Percentiles rank a stretch among this genome's conserved stretches.
Conservation (phyloP, 805 yeast genomes). For the Cyberlindnera xylosilytica region DNA sequence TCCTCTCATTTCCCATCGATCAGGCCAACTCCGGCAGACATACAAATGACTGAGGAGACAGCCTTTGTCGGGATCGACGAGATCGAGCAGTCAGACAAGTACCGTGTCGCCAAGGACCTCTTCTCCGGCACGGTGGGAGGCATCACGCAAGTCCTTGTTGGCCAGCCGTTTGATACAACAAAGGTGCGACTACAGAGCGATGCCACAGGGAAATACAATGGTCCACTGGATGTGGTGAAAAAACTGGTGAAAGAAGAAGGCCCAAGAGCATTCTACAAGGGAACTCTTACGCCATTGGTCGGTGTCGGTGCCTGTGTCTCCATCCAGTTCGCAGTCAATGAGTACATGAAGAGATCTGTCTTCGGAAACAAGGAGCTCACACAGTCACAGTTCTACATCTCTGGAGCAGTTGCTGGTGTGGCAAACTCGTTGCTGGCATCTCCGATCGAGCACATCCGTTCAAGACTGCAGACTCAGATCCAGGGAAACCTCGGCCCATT, state of each 20-base stretch:
- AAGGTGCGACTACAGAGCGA: slow-evolving; percentile 82
- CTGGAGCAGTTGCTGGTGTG: slow-evolving; percentile 91
- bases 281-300: slow-evolving; percentile 86
- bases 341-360: slow-evolving; percentile 84
- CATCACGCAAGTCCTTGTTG: slow-evolving; percentile 89
- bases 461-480: slow-evolving; percentile 88
- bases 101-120: slow-evolving; percentile 26
- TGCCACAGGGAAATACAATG: slow-evolving; percentile 67
- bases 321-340: slow-evolving; percentile 93
- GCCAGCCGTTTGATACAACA: slow-evolving; percentile 95
- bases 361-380: slow-evolving; percentile 40
- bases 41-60: slow-evolving; percentile 17
- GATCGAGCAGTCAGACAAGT: slow-evolving; percentile 14
- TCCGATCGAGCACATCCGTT: slow-evolving; percentile 94
- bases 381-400: slow-evolving; percentile 64
- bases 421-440: slow-evolving; percentile 87
- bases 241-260: slow-evolving; percentile 79
- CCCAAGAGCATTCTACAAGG: slow-evolving; percentile 81
- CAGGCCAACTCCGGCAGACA: too few relatives aligned
- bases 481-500: slow-evolving; percentile 66
- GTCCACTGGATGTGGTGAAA: slow-evolving; percentile 75
- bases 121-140: slow-evolving; percentile 93
- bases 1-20: too few relatives aligned
- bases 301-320: slow-evolving; percentile 99
- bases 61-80: slow-evolving; percentile 12